Base-by-base conservation (phyloP, 495 filamentous ascomycete species). In the Diplogelasinospora grovesii region DNA sequence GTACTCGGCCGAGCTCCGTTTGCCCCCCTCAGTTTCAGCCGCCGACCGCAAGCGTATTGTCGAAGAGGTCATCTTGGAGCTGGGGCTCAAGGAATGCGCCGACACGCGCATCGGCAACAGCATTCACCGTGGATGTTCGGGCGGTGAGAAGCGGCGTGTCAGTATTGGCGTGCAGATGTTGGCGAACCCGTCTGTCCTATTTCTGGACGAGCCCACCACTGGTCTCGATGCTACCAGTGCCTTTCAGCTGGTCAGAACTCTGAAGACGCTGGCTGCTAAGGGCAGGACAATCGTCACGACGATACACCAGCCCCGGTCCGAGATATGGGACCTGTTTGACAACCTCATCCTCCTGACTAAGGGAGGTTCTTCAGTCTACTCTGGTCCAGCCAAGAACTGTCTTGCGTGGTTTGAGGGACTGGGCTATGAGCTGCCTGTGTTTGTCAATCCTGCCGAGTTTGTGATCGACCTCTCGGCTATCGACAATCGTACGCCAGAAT, bases 141-240 rank as follows among this genome's bases (percentile, higher is more conserved):
- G 66, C 16, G 71, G 71, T 35, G 71, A 71, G 5, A 67, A 68
- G 38, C 56, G 66, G 39, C 52, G 72, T 19, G 70, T 73, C 10
- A 74, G 68, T 48, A 75, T 76, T 39, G 68, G 69, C 0, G 69
- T 76, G 52, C 79, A 83, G 53, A 61, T 83, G 3, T 77, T 77
- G 1, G 77, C 78, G 11, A 76, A 75, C n/a, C 79, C 79, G 0
- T 78, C 78, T 56, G 61, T 77, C 18, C 70, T 83, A 22, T 82
- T 83, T 52, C 61, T 81, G 42, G 79, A 82, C 41, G 79, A 82
- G 45, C 79, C 79, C 0, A 83, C 79, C 1, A 78, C 74, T 8
- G 78, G 78, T 14, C 68, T 83, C 8, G 79, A 83, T 50, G 75
- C 77, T 0, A 80, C 79, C 8, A 69, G 73, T 24, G 79, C 79